Percentiles rank a stretch among this genome's conserved stretches.
Evolutionary conservation across 495 filamentous ascomycete species (phyloP).

Genomic region (Apiosordaria backusii): DNA sequence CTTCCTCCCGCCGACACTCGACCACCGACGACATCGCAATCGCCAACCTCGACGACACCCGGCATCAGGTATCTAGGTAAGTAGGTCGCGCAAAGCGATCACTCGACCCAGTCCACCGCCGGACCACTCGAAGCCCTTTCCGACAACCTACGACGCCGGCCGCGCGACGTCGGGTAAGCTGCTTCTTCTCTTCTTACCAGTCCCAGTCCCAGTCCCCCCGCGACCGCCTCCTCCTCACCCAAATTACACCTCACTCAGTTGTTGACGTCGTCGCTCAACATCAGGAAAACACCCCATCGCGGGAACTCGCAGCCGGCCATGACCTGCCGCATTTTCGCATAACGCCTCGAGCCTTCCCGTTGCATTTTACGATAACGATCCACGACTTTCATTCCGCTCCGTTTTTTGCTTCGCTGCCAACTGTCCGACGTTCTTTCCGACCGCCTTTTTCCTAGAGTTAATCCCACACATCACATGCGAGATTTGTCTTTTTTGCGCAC

Average conservation of each 20-base stretch:
- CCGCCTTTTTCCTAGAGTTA: conserved; percentile 8
- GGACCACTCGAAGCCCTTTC: background rate
- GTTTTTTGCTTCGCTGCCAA: conserved; percentile 19
- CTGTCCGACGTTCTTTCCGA: conserved; percentile 15
- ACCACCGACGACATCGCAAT: conserved; percentile 12
- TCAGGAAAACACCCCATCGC: conserved; percentile 15
- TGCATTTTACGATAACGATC: conserved; percentile 15
- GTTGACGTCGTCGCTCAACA: conserved; percentile 7
- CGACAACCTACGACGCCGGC: background rate
- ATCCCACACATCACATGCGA: conserved; percentile 26
- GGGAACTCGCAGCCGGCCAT: conserved; percentile 12
- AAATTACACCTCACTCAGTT: conserved; percentile 14
- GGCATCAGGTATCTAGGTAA: conserved; percentile 19
- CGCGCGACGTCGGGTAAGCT: background rate
- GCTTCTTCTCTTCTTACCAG: background rate
- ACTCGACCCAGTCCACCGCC: conserved; percentile 4
- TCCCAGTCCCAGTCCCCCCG: no score
- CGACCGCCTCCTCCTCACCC: background rate
- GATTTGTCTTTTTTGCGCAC: conserved; percentile 7
- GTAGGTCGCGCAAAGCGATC: conserved; percentile 10
- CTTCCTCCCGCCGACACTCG: conserved; percentile 4
- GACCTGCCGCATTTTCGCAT: background rate
- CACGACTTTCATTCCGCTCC: conserved; percentile 17
- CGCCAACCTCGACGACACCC: conserved; percentile 13
- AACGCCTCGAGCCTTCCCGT: conserved; percentile 5